Evolutionary conservation across 768 basidiomycete species (phyloP).

Genomic region (Amanita phalloides): DNA sequence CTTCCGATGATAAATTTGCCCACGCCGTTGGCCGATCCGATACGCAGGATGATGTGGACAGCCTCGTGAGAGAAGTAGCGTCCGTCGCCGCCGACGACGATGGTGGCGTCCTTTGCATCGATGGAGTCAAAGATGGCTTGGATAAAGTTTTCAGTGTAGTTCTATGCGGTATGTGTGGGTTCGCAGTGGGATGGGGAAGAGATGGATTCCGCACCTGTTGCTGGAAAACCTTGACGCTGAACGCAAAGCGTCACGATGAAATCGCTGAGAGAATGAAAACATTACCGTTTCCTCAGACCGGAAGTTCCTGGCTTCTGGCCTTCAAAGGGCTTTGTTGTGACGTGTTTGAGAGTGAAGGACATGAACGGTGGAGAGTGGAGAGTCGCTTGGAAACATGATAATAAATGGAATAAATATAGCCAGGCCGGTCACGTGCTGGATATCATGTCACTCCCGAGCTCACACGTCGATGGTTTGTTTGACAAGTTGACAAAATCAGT

Average conservation of each 20-base stretch:
- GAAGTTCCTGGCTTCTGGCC: slow-evolving; percentile 98
- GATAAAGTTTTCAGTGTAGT: slow-evolving; percentile 99
- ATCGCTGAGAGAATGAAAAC: slow-evolving; percentile 1
- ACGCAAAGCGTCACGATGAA: slow-evolving; percentile 10
- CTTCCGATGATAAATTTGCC: slow-evolving; percentile 87
- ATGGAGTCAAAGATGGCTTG: slow-evolving; percentile 93
- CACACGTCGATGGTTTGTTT: slow-evolving; percentile 66
- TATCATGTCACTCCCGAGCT: not conserved
- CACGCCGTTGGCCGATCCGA: slow-evolving; percentile 92
- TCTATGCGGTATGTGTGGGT: slow-evolving; percentile 31
- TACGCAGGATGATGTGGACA: slow-evolving; percentile 86
- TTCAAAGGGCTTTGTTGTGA: slow-evolving; percentile 78
- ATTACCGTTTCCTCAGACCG: slow-evolving; percentile 86
- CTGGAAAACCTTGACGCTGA: slow-evolving; percentile 95
- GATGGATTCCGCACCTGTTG: slow-evolving; percentile 56
- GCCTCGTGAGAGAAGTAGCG: slow-evolving; percentile 83
- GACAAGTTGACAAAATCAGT: slow-evolving; percentile 79
- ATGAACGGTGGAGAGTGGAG: slow-evolving; percentile 14
- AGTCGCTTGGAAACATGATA: no score
- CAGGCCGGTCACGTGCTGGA: not conserved
- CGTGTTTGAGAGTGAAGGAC: slow-evolving; percentile 47
- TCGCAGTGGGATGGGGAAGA: slow-evolving; percentile 1
- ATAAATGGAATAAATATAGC: no score
- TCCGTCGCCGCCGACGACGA: slow-evolving; percentile 97
- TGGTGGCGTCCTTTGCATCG: slow-evolving; percentile 63